Percentiles rank a stretch among this genome's conserved stretches.
These are phyloP conservation scores for Botrytis fragariae DNA, from an alignment of 2,329 filamentous ascomycete species.

Conservation along the genomic window DNA sequence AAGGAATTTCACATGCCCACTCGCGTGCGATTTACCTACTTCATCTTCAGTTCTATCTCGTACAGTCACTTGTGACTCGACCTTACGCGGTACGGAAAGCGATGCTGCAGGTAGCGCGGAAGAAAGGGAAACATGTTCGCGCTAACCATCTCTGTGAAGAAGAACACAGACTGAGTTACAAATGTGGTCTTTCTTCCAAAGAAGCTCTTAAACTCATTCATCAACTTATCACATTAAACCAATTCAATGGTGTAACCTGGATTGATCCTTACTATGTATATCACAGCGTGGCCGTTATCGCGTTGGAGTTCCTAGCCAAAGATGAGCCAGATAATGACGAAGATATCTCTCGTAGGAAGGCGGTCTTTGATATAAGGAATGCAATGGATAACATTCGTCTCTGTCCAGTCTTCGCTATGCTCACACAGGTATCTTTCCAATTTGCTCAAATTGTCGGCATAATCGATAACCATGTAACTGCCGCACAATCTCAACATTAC, in stretches of 20 bases:
- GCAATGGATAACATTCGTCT: conserved; percentile 32
- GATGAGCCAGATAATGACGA: conserved; percentile 34
- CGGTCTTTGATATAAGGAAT: conserved; percentile 33
- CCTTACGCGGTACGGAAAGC: conserved; percentile 37
- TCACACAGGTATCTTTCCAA: conserved; percentile 35
- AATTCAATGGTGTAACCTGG: conserved; percentile 36
- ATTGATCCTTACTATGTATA: conserved; percentile 37
- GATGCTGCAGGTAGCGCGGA: conserved; percentile 32
- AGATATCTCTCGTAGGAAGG: conserved; percentile 31
- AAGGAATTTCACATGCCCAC: conserved; percentile 27
- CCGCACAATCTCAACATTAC: conserved; percentile 2
- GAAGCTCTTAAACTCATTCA: conserved; percentile 30
- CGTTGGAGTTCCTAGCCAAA: conserved; percentile 35
- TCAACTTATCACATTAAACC: conserved; percentile 28
- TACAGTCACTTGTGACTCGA: conserved; percentile 33
- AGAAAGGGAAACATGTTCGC: conserved; percentile 32
- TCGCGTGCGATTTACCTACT: conserved; percentile 33
- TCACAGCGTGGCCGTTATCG: conserved; percentile 35
- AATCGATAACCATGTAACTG: conserved; percentile 26
- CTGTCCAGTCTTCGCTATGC: conserved; percentile 34
- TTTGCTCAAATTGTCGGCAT: conserved; percentile 37
- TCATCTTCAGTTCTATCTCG: conserved; percentile 36
- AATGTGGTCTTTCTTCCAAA: conserved; percentile 32
- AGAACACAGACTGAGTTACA: conserved; percentile 31
- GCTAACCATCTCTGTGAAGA: conserved; percentile 32